Conservation (phyloP, 257 asterid species). For the Lycium barbarum region DNA sequence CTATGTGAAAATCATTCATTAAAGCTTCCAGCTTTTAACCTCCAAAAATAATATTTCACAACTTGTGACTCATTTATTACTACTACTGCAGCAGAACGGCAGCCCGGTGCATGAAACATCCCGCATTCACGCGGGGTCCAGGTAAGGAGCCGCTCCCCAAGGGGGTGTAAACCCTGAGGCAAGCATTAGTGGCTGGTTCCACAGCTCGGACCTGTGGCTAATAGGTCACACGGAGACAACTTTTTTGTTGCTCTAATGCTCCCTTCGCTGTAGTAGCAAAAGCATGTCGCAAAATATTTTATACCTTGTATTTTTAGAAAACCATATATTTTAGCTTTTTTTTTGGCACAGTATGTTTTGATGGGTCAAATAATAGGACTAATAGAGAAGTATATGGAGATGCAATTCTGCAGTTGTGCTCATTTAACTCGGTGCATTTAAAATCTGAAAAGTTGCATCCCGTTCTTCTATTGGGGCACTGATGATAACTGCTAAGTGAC, state of each 20-base stretch:
- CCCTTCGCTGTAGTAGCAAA: not conserved
- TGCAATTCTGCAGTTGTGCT: not conserved
- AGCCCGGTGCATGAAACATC: not conserved
- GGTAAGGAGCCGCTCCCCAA: not conserved
- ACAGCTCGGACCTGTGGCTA: not conserved
- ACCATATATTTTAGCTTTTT: not conserved
- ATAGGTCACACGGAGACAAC: not conserved
- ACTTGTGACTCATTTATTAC: not conserved
- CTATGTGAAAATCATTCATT: not conserved
- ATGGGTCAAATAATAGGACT: not conserved
- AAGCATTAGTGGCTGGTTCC: not conserved
- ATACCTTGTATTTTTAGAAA: not conserved
- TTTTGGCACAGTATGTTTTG: not conserved
- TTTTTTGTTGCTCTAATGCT: not conserved
- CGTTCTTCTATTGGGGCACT: not conserved
- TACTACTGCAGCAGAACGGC: not conserved
- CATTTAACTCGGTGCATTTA: not conserved
- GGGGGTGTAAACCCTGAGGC: not conserved
- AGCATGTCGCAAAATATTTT: not conserved
- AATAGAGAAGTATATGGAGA: not conserved
- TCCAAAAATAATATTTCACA: constrained; percentile 6
- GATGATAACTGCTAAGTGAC: not conserved
- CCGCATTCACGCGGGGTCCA: not conserved
- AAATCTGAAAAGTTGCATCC: not conserved
- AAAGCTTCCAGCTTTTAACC: not conserved